Base-by-base conservation (phyloP, 768 basidiomycete genomes). In the Mycena pura region DNA sequence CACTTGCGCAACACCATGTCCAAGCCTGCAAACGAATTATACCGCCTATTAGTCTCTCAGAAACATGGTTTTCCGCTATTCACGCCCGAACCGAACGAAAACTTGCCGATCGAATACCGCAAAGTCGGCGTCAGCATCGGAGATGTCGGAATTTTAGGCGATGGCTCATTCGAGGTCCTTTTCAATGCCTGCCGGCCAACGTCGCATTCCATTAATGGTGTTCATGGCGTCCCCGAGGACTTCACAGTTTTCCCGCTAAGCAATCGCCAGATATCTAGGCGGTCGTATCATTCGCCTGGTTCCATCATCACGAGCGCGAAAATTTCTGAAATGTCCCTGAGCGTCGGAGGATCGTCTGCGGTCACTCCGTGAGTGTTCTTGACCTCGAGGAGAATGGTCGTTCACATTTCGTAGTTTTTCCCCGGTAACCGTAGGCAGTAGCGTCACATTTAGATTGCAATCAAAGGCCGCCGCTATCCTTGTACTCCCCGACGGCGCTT, bases 401-500 rank as follows among this genome's bases (percentile, higher is more conserved):
- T 41, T 46, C 10, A 51, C 34, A 8, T 24, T 21, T 6, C 7
- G 2, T 25, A 63, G 62, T 15, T 32, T 28, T 22, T 27, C 54
- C 21, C 62, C 62, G 7, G 36, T 34, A 5, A 48, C 48, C 39
- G 25, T 57, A 1, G 62, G 62, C 31, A 55, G 57, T 17, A 63
- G 50, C 51, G 24, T 59, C 17, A 59, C 43, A 3, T 57, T 59
- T 21, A 48, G 25, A 17, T 32, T 63, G n/a, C 50, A 39, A 22
- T 62, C 66, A 5, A 40, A 46, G 25, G 67, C 64, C 28, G 63
- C 63, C 6, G 67, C 67, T 3, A 54, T 67, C 32, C 65, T 70
- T 13, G 48, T 60, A 8, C 55, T 69, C 11, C 68, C 68, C 4
- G 50, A 63, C 8, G 68, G 67, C 6, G 68, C 55, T 6, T 56